A percentile compares a stretch with the other conserved stretches of the same genome.
Conservation (phyloP, 139 green algal species). For the Tetratostichococcus sp. region DNA sequence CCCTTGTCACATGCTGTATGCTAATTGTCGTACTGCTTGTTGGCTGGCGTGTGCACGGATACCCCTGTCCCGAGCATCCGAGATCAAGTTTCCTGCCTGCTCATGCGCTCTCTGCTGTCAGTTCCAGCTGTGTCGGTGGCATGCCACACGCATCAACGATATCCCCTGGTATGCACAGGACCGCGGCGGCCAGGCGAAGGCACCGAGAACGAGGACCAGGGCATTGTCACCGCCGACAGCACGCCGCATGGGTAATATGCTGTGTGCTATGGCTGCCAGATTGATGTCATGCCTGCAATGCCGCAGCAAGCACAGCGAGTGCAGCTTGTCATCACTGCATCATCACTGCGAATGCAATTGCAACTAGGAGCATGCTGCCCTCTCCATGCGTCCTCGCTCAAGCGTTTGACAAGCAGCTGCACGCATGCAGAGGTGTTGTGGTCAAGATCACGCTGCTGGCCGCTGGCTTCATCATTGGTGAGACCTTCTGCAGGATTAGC, state of each 20-base stretch:
- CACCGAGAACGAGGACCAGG: constrained; percentile 77
- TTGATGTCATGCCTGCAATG: neutral
- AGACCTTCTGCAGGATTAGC: neutral
- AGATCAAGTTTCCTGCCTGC: no score
- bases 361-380: no score
- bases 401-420: no score
- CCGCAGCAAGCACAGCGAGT: no score
- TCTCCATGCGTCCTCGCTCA: no score
- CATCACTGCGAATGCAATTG: no score
- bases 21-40: neutral
- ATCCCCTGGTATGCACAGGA: constrained; percentile 37
- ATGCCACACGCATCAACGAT: neutral
- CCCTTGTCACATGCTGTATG: no score
- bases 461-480: constrained; percentile 83
- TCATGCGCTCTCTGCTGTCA: no score
- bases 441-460: constrained; percentile 85
- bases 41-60: no score
- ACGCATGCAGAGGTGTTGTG: constrained; percentile 39
- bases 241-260: constrained; percentile 28
- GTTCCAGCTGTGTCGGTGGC: no score
- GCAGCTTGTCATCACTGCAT: no score
- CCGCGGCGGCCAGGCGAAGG: constrained; percentile 70
- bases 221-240: constrained; percentile 60
- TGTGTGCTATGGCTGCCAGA: neutral
- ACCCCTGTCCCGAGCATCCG: no score